Evolutionary conservation across 352 stramenopile species (phyloP).

Genomic region (Pythium vanterpoolii): DNA sequence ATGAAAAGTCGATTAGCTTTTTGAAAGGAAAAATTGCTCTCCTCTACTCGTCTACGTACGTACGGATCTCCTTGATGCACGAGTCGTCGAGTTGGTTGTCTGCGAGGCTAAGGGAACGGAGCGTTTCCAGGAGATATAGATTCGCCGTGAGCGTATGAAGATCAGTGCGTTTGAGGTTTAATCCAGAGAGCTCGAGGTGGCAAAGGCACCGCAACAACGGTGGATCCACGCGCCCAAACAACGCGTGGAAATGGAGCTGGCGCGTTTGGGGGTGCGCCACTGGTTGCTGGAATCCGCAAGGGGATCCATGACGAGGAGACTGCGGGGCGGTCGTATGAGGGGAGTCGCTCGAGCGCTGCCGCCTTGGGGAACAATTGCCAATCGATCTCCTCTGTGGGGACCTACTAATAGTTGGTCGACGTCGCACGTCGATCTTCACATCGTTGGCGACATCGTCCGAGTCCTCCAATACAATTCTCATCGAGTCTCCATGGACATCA

Average conservation of each 20-base stretch:
- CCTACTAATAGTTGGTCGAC: too few relatives aligned
- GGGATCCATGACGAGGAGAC: not conserved
- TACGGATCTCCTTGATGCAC: too few relatives aligned
- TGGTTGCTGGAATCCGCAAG: not conserved
- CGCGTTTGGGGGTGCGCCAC: not conserved
- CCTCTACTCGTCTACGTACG: too few relatives aligned
- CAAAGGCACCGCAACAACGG: constrained; percentile 23
- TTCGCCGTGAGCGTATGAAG: too few relatives aligned
- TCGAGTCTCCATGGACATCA: not conserved
- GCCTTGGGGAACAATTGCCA: not conserved
- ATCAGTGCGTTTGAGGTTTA: constrained; percentile 27
- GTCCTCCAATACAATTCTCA: not conserved
- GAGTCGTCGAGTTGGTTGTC: too few relatives aligned
- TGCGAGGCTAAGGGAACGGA: too few relatives aligned
- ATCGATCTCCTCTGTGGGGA: not conserved
- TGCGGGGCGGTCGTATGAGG: not conserved
- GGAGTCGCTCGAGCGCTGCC: not conserved
- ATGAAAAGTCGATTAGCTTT: too few relatives aligned
- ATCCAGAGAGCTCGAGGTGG: constrained; percentile 25
- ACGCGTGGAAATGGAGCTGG: constrained; percentile 24
- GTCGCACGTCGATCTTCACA: not conserved
- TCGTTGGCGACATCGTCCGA: not conserved
- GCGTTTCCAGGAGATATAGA: too few relatives aligned
- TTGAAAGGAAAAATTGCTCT: too few relatives aligned
- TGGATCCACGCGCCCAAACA: constrained; percentile 34